Evolutionary conservation across 108 stramenopile species (phyloP), one percentile per base, ranked within the genome.

Genomic region (Seminavis robusta): DNA sequence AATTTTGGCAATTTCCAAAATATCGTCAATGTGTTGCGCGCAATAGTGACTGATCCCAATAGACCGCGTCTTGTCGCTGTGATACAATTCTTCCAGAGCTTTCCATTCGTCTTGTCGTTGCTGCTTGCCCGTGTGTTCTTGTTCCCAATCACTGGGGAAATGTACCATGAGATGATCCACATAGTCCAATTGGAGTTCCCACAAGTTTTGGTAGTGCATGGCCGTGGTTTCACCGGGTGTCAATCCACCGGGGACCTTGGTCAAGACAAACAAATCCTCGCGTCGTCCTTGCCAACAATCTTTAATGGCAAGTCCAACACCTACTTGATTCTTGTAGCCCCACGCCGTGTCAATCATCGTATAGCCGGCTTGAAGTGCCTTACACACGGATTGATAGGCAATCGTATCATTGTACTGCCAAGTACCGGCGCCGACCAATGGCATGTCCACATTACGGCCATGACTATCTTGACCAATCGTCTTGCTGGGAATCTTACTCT

Each of bases 151-250:
- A 31, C 75, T 23, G 15, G 80, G 80, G 67, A 70, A 81, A 34
- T 81, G 80, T 0, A 65, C 56, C 80, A 81, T 81, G 17, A 81
- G 47, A 60, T 80, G 79, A 47, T 80, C 79, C 21, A 80, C 79
- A 47, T 80, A 76, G 13, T 76, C 79, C 42, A 80, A 33, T 21
- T 57, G 40, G 11, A 80, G 59, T 38, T 76, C 61, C 8, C 48
- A 13, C 47, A 80, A 51, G 43, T 80, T 80, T 47, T 65, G 51
- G 17, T 52, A 16, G 34, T 80, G 79, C 15, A 67, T 39, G 0
- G 43, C 70, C 24, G 47, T 45, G 4, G 59, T 60, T 55, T 75
- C 53, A n/a, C 41, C 52, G 0, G 51, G 21, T 26, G 53, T 63
- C 15, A 76, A 40, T 26, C 79, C 79, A 56, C 79, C 79, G 13